These are phyloP conservation scores for Isabelozyma rhagii DNA, from an alignment of 805 yeast species.

Conservation along the genomic window DNA sequence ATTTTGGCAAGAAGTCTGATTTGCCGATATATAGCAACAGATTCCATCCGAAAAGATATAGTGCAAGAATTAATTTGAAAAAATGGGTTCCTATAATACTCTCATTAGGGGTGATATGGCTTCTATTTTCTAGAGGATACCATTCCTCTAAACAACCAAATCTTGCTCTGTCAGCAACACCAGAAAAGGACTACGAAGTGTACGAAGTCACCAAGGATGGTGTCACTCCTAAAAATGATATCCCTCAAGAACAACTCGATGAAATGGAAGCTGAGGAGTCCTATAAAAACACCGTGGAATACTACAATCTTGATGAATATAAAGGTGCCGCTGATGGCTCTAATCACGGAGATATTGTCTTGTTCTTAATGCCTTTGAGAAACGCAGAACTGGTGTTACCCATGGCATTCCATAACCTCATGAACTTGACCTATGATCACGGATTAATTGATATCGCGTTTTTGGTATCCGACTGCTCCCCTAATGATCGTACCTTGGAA, in stretches of 20 bases:
- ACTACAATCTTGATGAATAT: constrained; percentile 59
- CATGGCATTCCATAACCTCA: constrained; percentile 77
- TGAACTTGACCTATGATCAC: constrained; percentile 85
- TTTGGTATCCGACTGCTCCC: constrained; percentile 75
- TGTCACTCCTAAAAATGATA: constrained; percentile 4
- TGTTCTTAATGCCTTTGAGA: constrained; percentile 72
- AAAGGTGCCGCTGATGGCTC: constrained; percentile 52
- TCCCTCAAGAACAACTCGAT: constrained; percentile 3
- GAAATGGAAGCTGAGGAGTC: constrained; percentile 27
- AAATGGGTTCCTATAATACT: constrained; percentile 1
- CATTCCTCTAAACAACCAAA: neutral
- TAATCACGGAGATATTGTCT: constrained; percentile 55
- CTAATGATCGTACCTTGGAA: constrained; percentile 63
- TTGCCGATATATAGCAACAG: constrained; percentile 41
- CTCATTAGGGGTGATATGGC: constrained; percentile 5
- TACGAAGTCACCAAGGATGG: constrained; percentile 33
- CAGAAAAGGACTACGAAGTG: constrained; percentile 12
- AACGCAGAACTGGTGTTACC: constrained; percentile 77
- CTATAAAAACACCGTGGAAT: constrained; percentile 49
- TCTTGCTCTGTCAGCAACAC: neutral
- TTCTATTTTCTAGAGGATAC: constrained; percentile 1
- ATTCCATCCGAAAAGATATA: constrained; percentile 18
- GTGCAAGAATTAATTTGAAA: constrained; percentile 4
- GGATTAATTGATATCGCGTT: constrained; percentile 75
- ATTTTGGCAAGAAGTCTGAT: constrained; percentile 43